These are phyloP conservation scores for Amauroascus niger DNA, from an alignment of 2,329 filamentous ascomycete genomes.

Conservation along the genomic window DNA sequence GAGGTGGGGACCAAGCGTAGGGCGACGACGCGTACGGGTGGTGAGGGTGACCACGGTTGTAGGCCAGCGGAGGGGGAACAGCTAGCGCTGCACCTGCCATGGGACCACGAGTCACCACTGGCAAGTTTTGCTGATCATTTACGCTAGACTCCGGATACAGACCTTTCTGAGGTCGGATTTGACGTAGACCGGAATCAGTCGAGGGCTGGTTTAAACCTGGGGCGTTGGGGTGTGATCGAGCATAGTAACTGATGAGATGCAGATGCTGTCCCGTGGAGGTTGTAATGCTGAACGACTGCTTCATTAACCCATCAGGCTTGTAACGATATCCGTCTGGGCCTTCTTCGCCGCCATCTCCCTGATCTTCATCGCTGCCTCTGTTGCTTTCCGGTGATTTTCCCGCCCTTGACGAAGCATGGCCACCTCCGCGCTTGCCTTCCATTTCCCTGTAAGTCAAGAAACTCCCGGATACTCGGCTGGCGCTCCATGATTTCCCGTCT, in stretches of 20 bases:
- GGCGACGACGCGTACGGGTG: constrained; percentile 32
- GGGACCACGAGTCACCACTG: constrained; percentile 67
- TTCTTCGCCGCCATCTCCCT: constrained; percentile 57
- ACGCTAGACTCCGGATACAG: constrained; percentile 96
- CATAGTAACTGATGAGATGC: constrained; percentile 95
- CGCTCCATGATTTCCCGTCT: constrained; percentile 98
- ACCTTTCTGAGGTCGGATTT: constrained; percentile 79
- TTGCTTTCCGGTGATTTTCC: constrained; percentile 77
- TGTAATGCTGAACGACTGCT: constrained; percentile 98
- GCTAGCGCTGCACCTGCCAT: constrained; percentile 49
- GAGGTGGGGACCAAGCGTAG: constrained; percentile 39
- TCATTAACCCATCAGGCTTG: constrained; percentile 95
- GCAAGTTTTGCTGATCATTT: constrained; percentile 70
- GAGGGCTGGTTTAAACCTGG: constrained; percentile 71
- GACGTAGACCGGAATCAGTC: constrained; percentile 65
- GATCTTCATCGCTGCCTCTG: constrained; percentile 71
- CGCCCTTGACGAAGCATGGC: constrained; percentile 44
- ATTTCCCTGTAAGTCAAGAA: constrained; percentile 97
- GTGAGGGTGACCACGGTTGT: constrained; percentile 37
- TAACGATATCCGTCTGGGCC: constrained; percentile 83
- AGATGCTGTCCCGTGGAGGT: constrained; percentile 83
- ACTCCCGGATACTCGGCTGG: constrained; percentile 91
- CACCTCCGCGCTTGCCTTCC: constrained; percentile 91
- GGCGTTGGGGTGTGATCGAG: constrained; percentile 63
- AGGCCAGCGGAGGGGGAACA: constrained; percentile 45